Base-by-base conservation (phyloP, 192 early-diverging fungal genomes). In the Linnemannia hyalina region DNA sequence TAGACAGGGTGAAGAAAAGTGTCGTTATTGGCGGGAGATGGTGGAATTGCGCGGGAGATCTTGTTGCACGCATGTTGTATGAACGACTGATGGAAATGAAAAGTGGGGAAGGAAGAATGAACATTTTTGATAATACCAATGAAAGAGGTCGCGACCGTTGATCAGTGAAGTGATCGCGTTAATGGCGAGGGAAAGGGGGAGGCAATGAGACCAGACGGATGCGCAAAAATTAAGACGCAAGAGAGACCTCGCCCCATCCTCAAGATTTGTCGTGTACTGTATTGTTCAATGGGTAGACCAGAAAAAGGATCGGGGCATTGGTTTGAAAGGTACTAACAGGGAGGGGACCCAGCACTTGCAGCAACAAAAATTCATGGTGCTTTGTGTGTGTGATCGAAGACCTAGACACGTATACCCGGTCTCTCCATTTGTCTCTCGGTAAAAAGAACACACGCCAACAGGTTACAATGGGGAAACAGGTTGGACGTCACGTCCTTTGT, bases 1-100 rank as follows among this genome's bases (percentile, higher is more conserved):
- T 36, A 29, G 32, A 32, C 29, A 73, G 13, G n/a, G 4, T 46
- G 2, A 16, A 16, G 46, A 41, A 69, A 32, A 23, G 32, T 23
- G 69, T 46, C 44, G 10, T 42, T 8, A 55, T 75, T 52, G 74
- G 74, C 54, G 74, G 74, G 74, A 75, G 74, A 65, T 65, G 60
- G 26, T 65, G 60, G 60, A 65, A 65, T 65, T 65, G 60, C 60
- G 60, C 60, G 60, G 60, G 60, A 65, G 49, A 52, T 52, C 49
- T 46, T 46, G 44, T 46, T 44, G 42, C 42, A 46, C 44, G 44
- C 44, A 46, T 11, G 44, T 13, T 46, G 13, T 46, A 1, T 46
- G 44, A 15, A 46, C 44, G 44, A 46, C 76, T 35, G 23, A 23
- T 70, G 68, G 68, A 26, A 16, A 36, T n/a, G 20, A 23, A 55